Percentiles rank a stretch among this genome's conserved stretches.
These are phyloP conservation scores for Trichoderma semiorbis DNA, from an alignment of 2,329 filamentous ascomycete genomes.

Conservation along the genomic window DNA sequence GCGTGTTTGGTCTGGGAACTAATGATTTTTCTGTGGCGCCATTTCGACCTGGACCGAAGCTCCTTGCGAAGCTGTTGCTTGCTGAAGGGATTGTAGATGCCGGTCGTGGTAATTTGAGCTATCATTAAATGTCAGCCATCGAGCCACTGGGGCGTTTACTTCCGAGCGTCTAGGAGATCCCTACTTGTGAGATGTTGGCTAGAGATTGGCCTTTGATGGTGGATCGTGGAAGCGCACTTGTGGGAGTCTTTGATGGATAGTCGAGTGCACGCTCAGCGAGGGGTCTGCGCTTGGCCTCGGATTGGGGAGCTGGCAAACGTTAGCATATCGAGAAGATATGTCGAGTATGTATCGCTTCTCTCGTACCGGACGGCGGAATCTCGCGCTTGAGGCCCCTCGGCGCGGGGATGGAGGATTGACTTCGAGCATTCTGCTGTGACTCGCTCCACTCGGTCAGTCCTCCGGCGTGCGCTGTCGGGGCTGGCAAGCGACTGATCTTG, in stretches of 20 bases:
- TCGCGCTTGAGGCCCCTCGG: slow-evolving; percentile 52
- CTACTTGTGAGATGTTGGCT: slow-evolving; percentile 30
- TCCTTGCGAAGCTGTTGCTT: slow-evolving; percentile 53
- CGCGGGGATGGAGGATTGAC: slow-evolving; percentile 41
- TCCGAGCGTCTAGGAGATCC: slow-evolving; percentile 1
- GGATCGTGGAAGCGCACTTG: slow-evolving; percentile 40
- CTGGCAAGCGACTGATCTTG: slow-evolving; percentile 33
- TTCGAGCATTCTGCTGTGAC: slow-evolving; percentile 57
- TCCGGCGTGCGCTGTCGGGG: slow-evolving; percentile 27
- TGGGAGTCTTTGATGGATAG: slow-evolving; percentile 38
- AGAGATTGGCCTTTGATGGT: slow-evolving; percentile 46
- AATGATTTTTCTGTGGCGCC: slow-evolving; percentile 47
- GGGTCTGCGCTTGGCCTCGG: slow-evolving; percentile 60
- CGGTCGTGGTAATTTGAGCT: slow-evolving; percentile 41
- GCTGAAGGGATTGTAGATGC: slow-evolving; percentile 33
- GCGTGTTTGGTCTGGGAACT: slow-evolving; percentile 46
- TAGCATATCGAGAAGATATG: neutral
- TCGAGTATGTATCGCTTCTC: neutral
- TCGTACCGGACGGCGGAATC: slow-evolving; percentile 43
- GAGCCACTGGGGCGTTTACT: neutral
- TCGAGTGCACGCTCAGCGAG: slow-evolving; percentile 54
- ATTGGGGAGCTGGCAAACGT: slow-evolving; percentile 43
- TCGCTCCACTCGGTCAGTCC: slow-evolving; percentile 54
- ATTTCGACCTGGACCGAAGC: slow-evolving; percentile 53
- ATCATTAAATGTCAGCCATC: slow-evolving; percentile 13